phyloP scores from a whole-genome alignment of 139 green algal species.

The Chlamydomonas sp. region DNA sequence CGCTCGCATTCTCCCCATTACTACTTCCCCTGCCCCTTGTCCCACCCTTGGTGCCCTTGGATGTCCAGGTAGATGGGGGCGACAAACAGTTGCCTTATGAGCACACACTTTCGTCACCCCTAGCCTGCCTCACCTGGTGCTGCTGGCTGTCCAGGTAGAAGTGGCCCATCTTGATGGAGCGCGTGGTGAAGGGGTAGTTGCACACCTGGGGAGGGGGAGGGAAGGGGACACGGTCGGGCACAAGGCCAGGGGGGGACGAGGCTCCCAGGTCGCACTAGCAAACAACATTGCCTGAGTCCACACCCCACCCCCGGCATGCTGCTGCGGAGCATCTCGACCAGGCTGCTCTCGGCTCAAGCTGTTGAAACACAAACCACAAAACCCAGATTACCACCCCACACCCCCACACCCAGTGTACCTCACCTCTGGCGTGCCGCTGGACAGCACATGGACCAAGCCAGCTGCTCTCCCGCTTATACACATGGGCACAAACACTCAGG shows the following conservation, averaged over 20 bases:
- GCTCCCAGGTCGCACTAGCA: background rate
- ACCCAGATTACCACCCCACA: too few species aligned
- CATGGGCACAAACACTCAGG: too few species aligned
- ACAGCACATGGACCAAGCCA: slow-evolving; percentile 64
- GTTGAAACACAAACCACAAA: too few species aligned
- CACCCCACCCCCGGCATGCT: slow-evolving; percentile 30
- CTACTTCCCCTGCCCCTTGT: too few species aligned
- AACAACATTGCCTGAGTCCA: too few species aligned
- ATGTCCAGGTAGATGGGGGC: background rate
- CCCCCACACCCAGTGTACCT: too few species aligned
- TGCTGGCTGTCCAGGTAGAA: slow-evolving; percentile 87
- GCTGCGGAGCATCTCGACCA: slow-evolving; percentile 68
- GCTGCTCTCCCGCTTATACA: too few species aligned
- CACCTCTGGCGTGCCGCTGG: slow-evolving; percentile 45
- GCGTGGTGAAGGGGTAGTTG: slow-evolving; percentile 99
- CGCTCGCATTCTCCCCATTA: too few species aligned
- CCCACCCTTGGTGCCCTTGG: background rate
- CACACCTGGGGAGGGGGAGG: slow-evolving; percentile 72
- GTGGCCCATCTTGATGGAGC: slow-evolving; percentile 97
- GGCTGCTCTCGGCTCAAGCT: too few species aligned
- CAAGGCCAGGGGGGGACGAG: background rate
- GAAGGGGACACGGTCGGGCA: background rate
- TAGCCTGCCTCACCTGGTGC: slow-evolving; percentile 78
- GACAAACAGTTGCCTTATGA: background rate
- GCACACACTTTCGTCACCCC: background rate